Percentiles rank a stretch among this genome's conserved stretches.
Conservation (phyloP, 1,139 yeast genomes). For the Saccharomyces pastorianus region DNA sequence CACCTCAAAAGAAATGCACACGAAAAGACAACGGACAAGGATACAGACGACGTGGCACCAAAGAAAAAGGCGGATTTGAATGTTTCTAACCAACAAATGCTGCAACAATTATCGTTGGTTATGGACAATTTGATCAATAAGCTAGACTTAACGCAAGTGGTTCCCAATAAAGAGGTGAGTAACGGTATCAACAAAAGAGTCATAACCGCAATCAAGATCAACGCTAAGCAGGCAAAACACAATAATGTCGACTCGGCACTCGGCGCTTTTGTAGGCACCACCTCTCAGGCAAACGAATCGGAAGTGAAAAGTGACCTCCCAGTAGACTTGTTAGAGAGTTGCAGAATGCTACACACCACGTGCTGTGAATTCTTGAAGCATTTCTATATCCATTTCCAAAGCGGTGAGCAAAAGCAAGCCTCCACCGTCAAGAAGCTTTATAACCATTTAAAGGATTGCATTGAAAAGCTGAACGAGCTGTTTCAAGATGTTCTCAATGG, state of each 20-base stretch:
- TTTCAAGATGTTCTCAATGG: slow-evolving; percentile 25
- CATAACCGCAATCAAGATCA: slow-evolving; percentile 44
- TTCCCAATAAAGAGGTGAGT: slow-evolving; percentile 16
- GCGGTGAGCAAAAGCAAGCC: slow-evolving; percentile 49
- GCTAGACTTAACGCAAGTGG: slow-evolving; percentile 24
- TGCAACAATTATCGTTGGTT: slow-evolving; percentile 43
- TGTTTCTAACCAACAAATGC: slow-evolving; percentile 26
- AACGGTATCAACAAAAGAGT: slow-evolving; percentile 31
- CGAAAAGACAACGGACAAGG: slow-evolving; percentile 27
- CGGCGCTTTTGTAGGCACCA: slow-evolving; percentile 22
- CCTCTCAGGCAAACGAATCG: slow-evolving; percentile 11
- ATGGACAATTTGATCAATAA: slow-evolving; percentile 15
- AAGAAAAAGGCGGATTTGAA: slow-evolving; percentile 13
- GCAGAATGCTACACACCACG: slow-evolving; percentile 52
- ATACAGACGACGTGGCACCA: slow-evolving; percentile 13
- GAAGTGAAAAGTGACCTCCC: slow-evolving; percentile 28
- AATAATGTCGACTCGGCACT: slow-evolving; percentile 30
- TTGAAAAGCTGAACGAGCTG: slow-evolving; percentile 21
- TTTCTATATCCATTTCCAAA: slow-evolving; percentile 57
- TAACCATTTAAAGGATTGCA: slow-evolving; percentile 40
- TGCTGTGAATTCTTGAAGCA: slow-evolving; percentile 64
- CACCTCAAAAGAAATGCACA: slow-evolving; percentile 36
- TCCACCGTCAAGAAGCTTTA: slow-evolving; percentile 40
- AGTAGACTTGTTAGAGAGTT: slow-evolving; percentile 33
- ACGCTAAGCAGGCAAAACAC: slow-evolving; percentile 46